Evolutionary conservation across 371 early-diverging fungal species (phyloP).

Genomic region (Saksenaea vasiformis): DNA sequence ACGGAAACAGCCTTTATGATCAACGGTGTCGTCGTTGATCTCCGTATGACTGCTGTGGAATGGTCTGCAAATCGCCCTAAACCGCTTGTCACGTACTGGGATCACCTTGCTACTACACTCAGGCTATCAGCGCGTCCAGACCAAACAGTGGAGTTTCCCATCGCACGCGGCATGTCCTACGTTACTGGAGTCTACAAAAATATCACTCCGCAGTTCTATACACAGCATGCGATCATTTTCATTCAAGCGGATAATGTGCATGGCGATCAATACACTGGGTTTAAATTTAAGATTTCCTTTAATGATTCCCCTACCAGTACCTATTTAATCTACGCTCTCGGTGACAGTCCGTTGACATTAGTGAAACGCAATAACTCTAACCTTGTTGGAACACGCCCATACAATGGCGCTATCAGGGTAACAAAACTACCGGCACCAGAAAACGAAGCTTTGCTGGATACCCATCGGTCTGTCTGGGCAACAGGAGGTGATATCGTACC

Average conservation of each 20-base stretch:
- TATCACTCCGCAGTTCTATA: conserved; percentile 55
- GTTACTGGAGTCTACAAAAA: conserved; percentile 45
- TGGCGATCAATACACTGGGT: conserved; percentile 21
- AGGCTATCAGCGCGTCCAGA: conserved; percentile 11
- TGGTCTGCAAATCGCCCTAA: conserved; percentile 27
- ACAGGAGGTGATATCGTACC: conserved; percentile 29
- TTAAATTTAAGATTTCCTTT: conserved; percentile 40
- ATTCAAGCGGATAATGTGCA: conserved; percentile 18
- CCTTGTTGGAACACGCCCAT: conserved; percentile 27
- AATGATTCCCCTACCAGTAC: conserved; percentile 39
- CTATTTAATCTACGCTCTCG: conserved; percentile 45
- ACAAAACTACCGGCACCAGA: conserved; percentile 44
- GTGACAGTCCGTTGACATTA: conserved; percentile 29
- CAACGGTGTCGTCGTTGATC: conserved; percentile 41
- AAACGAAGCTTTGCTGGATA: conserved; percentile 41
- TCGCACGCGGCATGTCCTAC: conserved; percentile 55
- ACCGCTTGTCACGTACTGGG: conserved; percentile 33
- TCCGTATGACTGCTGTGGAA: conserved; percentile 40
- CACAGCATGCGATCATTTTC: conserved; percentile 45
- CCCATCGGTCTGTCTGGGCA: conserved; percentile 51
- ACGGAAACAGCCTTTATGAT: conserved; percentile 40
- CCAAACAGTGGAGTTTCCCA: conserved; percentile 39
- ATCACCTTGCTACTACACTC: conserved; percentile 35
- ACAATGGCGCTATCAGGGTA: conserved; percentile 52
- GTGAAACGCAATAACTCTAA: conserved; percentile 17